Base-by-base conservation (phyloP, 2,329 filamentous ascomycete genomes). In the Fusarium ramigenum region DNA sequence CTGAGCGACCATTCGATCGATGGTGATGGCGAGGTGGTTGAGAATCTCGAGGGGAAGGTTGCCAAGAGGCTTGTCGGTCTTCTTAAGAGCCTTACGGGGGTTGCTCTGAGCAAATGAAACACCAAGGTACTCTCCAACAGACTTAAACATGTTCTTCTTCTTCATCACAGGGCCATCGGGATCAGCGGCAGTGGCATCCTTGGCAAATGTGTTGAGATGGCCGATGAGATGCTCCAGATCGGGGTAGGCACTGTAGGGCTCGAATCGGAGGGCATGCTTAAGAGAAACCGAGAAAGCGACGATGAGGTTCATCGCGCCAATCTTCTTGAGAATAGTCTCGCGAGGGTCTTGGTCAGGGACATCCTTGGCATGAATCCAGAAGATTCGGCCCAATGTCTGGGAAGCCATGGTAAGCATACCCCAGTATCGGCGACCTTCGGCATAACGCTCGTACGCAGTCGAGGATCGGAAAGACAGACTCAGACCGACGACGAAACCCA, bases 41-140 rank as follows among this genome's bases (percentile, higher is more conserved):
- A 96, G 85, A 60, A 96, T 93, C 80, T 97, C 94, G 14, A 96
- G 85, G 0, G 94, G 94, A n/a, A 96, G 86, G 80, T 97, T 95
- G 61, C 94, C 94, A 18, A 96, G 86, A 2, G 93, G 93, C 74
- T 88, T 89, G 71, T 89, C 88, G 19, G 93, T 89, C 47, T 88
- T 87, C 86, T 96, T 96, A 81, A 96, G 86, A 50, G 88, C 83
- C 83, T 95, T 95, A 64, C 93, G 88, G 1, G 94, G 94, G 82
- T 96, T 96, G 59, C 91, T 93, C 65, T 90, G 87, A 9, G 93
- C 93, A 77, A 96, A 93, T 0, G 92, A 90, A 10, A 97, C 82
- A 8, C 94, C 94, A 0, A 97, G 87, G 73, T 93, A 93, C 78
- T 93, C 90, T 50, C 93, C 93, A 3, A 88, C 80, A 4, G 84